Evolutionary conservation across 768 basidiomycete species (phyloP).

Genomic region (Tulasnella sp.): DNA sequence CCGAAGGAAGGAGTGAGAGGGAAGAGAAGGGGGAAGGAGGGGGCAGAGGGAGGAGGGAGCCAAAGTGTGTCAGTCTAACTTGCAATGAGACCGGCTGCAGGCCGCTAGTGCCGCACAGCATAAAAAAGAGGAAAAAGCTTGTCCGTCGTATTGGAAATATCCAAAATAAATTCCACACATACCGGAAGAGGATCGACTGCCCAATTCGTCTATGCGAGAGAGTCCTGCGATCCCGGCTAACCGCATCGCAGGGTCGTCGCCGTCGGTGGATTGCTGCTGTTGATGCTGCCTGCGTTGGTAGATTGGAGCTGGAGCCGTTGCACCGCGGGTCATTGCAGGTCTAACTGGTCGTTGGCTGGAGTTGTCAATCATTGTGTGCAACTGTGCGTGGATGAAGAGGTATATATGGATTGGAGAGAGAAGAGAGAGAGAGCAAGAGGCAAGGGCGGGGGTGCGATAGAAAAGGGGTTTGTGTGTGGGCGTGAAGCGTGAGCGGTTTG

Average conservation of each 20-base stretch:
- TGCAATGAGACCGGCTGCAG: neutral
- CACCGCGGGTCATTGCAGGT: conserved; percentile 3
- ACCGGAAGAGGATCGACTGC: neutral
- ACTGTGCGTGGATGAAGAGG: no score
- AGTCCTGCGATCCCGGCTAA: conserved; percentile 6
- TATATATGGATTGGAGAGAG: neutral
- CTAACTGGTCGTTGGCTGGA: neutral
- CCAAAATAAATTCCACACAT: neutral
- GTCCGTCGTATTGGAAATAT: neutral
- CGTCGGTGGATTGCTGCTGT: neutral
- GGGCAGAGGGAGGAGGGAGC: neutral
- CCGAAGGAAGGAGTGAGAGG: neutral
- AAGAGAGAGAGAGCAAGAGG: neutral
- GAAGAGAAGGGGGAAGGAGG: neutral
- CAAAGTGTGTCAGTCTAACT: conserved; percentile 2
- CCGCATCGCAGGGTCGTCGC: conserved; percentile 15
- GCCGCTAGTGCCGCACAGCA: conserved; percentile 1
- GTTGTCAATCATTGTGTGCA: conserved; percentile 2
- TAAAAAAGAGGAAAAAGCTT: neutral
- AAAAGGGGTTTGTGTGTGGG: neutral
- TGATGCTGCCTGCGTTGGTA: conserved; percentile 15
- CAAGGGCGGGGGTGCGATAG: neutral
- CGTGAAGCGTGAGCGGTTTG: neutral
- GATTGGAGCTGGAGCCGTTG: conserved; percentile 15
- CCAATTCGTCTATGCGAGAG: conserved; percentile 11